Evolutionary conservation across 768 basidiomycete genomes (phyloP), one percentile per base, ranked within the genome.

Genomic region (Xanthoconium stramineum): DNA sequence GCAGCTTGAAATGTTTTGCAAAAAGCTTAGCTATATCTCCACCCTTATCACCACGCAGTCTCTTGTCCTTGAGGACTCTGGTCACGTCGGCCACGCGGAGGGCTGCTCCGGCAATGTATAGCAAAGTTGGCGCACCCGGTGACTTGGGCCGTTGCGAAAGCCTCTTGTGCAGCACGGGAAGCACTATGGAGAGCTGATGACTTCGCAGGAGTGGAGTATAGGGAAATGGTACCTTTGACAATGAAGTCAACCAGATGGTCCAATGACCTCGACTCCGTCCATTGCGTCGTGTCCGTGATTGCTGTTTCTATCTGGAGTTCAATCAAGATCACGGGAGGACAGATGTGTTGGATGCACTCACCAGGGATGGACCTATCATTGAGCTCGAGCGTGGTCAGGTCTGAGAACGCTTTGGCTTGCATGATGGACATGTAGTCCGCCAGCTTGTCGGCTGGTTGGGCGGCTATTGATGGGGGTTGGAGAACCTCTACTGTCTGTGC

Each of bases 21-120:
- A 98, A 98, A 29, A 99, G 82, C 71, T 98, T 98, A 20, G 90
- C 94, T 33, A 97, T 87, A 61, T 96, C 92, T 12, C 91, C 93
- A 53, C 91, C 86, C 67, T 92, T 94, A 24, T 90, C 86, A 36
- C 89, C 88, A 53, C 84, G 77, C 50, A 91, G 76, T 59, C 74
- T 81, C 71, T 81, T 84, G 71, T 85, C 80, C 69, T 81, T 86
- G 52, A 94, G 77, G 50, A 83, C 75, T 56, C 92, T 78, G 37
- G 90, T 88, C 19, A 94, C 82, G 71, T 98, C 93, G 49, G 85
- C 87, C n/a, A 94, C 94, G 49, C 96, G 83, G 36, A 98, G 78
- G 5, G 96, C 96, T n/a, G 94, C 91, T 29, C 86, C 84, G 15
- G 92, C 81, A 44, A 98, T 70, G 65, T 93, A 89, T 13, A 99